phyloP scores from a whole-genome alignment of 768 basidiomycete genomes.

The Cyathus striatus region DNA sequence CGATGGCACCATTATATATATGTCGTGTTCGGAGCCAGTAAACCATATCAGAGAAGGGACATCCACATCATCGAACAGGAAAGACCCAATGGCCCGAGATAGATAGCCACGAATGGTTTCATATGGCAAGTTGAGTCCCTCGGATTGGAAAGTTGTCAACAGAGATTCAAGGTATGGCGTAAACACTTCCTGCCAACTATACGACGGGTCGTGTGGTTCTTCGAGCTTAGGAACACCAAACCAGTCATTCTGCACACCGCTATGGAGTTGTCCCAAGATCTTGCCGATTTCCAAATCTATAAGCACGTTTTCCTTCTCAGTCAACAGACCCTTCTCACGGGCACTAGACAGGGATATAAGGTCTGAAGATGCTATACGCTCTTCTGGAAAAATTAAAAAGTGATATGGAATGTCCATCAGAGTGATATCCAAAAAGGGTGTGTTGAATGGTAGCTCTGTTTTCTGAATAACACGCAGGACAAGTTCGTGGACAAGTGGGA shows the following conservation, averaged over 20 bases:
- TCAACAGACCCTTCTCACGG: conserved; percentile 26
- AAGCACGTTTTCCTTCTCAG: conserved; percentile 30
- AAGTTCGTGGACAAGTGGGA: conserved; percentile 31
- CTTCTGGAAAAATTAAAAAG: conserved; percentile 47
- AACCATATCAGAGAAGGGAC: conserved; percentile 65
- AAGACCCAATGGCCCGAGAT: conserved; percentile 68
- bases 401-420: conserved; percentile 39
- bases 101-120: conserved; percentile 43
- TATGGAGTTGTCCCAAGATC: conserved; percentile 60
- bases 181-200: conserved; percentile 78
- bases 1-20: conserved; percentile 40
- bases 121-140: conserved; percentile 26
- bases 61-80: conserved; percentile 74
- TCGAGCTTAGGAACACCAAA: conserved; percentile 46
- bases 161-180: conserved; percentile 51
- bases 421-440: conserved; percentile 44
- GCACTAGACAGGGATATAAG: conserved; percentile 33
- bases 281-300: conserved; percentile 61
- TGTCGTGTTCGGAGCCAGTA: conserved; percentile 53
- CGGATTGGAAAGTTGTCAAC: conserved; percentile 36
- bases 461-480: conserved; percentile 33
- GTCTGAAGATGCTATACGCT: conserved; percentile 26
- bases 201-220: conserved; percentile 31
- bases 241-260: conserved; percentile 69
- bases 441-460: conserved; percentile 47